These are phyloP conservation scores for Alternaria arborescens DNA, from an alignment of 2,329 filamentous ascomycete genomes.

Conservation along the genomic window DNA sequence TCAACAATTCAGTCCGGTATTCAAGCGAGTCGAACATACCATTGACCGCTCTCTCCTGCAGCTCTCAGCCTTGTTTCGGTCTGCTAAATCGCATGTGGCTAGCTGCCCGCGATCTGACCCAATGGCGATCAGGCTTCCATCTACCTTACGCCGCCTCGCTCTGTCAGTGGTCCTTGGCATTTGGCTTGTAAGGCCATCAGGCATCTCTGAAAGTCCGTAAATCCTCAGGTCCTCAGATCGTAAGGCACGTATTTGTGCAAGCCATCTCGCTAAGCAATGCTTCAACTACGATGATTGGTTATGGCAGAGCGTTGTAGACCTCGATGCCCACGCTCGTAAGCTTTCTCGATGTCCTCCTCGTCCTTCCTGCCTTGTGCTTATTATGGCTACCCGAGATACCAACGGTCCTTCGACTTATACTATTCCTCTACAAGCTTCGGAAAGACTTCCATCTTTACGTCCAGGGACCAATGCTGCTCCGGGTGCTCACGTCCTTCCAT, in stretches of 20 bases:
- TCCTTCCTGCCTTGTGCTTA: not conserved
- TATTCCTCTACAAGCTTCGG: not conserved
- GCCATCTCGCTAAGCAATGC: slow-evolving; percentile 9
- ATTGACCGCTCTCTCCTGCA: not conserved
- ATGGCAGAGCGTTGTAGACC: not conserved
- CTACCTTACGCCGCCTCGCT: not conserved
- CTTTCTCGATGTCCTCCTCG: not conserved
- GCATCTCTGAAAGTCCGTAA: slow-evolving; percentile 17
- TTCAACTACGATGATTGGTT: not conserved
- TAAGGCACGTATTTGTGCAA: slow-evolving; percentile 17
- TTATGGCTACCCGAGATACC: not conserved
- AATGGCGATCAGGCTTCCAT: not conserved
- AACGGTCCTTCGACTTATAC: not conserved
- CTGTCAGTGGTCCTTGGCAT: not conserved
- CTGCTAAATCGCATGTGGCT: not conserved
- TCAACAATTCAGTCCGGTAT: not conserved
- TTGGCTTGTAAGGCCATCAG: slow-evolving; percentile 12
- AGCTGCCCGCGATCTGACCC: not conserved
- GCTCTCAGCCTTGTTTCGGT: not conserved
- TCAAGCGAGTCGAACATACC: not conserved
- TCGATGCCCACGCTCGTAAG: not conserved
- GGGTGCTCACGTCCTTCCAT: not conserved
- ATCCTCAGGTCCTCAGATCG: slow-evolving; percentile 8
- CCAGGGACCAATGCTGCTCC: not conserved
- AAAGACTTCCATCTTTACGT: not conserved